Base-by-base conservation (phyloP, 331 rosid genomes). In the Acacia concinna region DNA sequence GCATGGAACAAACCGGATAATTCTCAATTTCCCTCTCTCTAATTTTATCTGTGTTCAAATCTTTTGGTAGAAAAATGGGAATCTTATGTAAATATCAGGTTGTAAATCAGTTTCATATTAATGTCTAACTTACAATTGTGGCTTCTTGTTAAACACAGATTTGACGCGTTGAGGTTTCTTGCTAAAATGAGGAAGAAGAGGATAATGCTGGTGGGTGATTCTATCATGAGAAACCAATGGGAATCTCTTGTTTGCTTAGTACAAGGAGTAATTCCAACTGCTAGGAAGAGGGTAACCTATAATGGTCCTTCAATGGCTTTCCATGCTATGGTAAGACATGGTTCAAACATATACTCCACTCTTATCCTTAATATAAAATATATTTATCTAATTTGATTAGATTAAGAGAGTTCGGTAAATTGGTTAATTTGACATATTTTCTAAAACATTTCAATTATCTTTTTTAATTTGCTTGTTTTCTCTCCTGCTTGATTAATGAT, bases 141-240 rank as follows among this genome's bases (percentile, higher is more conserved):
- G 49, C 77, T 71, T 79, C 38, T 78, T 75, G 68, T 68, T 75
- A 78, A 64, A 64, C 37, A 66, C 79, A 92, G 93, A 86, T 92
- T 92, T 84, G 89, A 92, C 87, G 92, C 97, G 27, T 71, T 92
- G 68, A 85, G 80, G 20, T 92, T 92, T 86, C 97, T 92, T 23
- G 91, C 88, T 15, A 92, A 84, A 77, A 87, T 87, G 91, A 90
- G 93, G 73, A 84, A 81, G 75, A 92, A 87, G 83, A 87, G 95
- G 73, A 89, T 90, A 78, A 87, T 92, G 93, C 81, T 92, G 81
- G 97, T 92, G 75, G 97, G 97, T 14, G 97, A 92, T 83, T 92
- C 97, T 73, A 92, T 92, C 71, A 89, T 89, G 93, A 89, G 97
- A 79, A 92, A 92, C 65, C 97, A 92, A 71, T 92, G 97, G 97